phyloP scores from a whole-genome alignment of 495 filamentous ascomycete genomes.

The Filosporella fistucella region DNA sequence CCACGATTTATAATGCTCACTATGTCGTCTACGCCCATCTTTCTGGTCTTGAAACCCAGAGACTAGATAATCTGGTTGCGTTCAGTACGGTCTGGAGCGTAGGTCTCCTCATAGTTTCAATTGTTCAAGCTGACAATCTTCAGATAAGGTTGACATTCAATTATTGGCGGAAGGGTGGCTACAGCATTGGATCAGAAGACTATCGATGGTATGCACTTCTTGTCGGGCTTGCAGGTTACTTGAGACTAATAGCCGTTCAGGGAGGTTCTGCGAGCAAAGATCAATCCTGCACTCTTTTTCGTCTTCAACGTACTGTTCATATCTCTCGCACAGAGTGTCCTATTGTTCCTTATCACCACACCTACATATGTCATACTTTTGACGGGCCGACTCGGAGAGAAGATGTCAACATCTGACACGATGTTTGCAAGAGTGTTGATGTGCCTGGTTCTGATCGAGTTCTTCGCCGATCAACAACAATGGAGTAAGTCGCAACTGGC shows the following conservation, averaged over 20 bases:
- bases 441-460: constrained; percentile 67
- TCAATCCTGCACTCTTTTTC: constrained; percentile 57
- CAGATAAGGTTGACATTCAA: constrained; percentile 85
- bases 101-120: too few species aligned
- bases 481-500: constrained; percentile 55
- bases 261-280: constrained; percentile 19
- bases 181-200: constrained; percentile 81
- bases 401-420: constrained; percentile 54
- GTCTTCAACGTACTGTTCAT: constrained; percentile 88
- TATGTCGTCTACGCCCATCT: constrained; percentile 76
- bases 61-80: constrained; percentile 67
- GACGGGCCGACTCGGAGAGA: constrained; percentile 28
- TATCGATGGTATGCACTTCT: constrained; percentile 70
- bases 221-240: not conserved
- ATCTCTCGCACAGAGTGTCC: constrained; percentile 73
- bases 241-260: constrained; percentile 5
- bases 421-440: constrained; percentile 64
- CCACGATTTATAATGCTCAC: constrained; percentile 84
- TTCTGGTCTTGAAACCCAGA: constrained; percentile 63
- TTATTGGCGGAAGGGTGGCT: constrained; percentile 96
- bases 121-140: constrained; percentile 6
- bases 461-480: constrained; percentile 87
- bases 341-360: constrained; percentile 69
- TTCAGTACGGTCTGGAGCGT: constrained; percentile 80
- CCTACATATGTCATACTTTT: constrained; percentile 80